phyloP scores from a whole-genome alignment of 306 rosid genomes.

The Coriaria nepalensis region DNA sequence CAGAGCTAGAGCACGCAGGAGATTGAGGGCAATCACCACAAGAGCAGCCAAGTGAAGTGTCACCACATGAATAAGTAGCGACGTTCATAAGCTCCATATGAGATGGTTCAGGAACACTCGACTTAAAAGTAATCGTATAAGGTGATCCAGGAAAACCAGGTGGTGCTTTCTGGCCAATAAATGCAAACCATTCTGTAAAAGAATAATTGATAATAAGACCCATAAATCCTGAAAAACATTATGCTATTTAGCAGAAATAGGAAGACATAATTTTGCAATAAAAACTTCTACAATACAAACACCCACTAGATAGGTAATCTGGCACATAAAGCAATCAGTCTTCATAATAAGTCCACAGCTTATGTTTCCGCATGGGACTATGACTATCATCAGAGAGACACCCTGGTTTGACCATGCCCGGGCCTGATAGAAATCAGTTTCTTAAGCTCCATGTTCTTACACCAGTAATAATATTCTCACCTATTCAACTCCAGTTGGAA shows the following conservation, averaged over 20 bases:
- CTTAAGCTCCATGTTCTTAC: too few relatives aligned
- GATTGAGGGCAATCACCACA: conserved; percentile 94
- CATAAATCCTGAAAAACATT: conserved; percentile 14
- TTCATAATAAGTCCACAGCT: too few relatives aligned
- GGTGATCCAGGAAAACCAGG: conserved; percentile 92
- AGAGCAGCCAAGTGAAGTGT: conserved; percentile 92
- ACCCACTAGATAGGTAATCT: too few relatives aligned
- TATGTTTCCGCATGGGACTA: too few relatives aligned
- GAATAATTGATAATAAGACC: conserved; percentile 18
- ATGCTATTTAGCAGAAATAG: conserved; percentile 11
- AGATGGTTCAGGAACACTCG: conserved; percentile 33
- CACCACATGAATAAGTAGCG: conserved; percentile 65
- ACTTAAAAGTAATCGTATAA: conserved; percentile 56
- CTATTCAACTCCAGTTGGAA: too few relatives aligned
- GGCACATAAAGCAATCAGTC: too few relatives aligned
- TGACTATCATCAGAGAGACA: too few relatives aligned
- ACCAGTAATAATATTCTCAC: too few relatives aligned
- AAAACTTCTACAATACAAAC: too few relatives aligned
- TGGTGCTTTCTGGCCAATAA: conserved; percentile 63
- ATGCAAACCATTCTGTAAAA: conserved; percentile 77
- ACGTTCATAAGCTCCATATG: conserved; percentile 70
- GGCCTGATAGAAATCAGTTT: too few relatives aligned
- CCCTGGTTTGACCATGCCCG: too few relatives aligned
- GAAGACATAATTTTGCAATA: too few relatives aligned
- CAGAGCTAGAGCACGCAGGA: conserved; percentile 47